Base-by-base conservation (phyloP, 495 filamentous ascomycete genomes). In the Aeminium ludgeri region DNA sequence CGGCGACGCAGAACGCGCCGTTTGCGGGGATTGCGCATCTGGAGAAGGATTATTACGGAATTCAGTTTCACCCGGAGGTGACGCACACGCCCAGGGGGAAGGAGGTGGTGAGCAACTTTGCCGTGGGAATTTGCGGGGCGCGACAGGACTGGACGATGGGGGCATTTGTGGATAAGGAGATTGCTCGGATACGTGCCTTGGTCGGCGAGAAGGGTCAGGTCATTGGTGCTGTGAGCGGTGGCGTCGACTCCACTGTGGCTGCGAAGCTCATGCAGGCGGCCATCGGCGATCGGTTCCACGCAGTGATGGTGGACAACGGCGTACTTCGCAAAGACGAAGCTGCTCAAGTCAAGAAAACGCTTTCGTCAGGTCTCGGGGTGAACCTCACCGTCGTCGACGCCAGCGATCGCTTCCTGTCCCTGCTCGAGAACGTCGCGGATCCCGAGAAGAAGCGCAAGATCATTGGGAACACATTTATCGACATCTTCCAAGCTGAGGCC, bases 381-480 rank as follows among this genome's bases (percentile, higher is more conserved):
- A 84, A 92, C 56, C 65, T 97, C 11, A 92, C 82, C 0, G 79
- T 97, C 33, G 72, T 89, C 4, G 81, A 97, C 52, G 87, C 77
- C 10, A 65, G 71, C 13, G 65, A 86, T 48, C 63, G 65, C 12
- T 96, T 96, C 65, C 59, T 95, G 16, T 60, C 56, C 7, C 64
- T 73, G 12, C 68, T 97, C 7, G 76, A 76, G 57, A 86, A 83
- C 19, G 72, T 89, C 29, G 51, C 51, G 0, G 64, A 67, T 28
- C 89, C 89, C 0, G 87, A 96, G 62, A 70, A 76, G 61, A 97
- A 97, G 69, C 72, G 87, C 20, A 95, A 89, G 64, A 74, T 95
- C 52, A 95, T 97, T 52, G 87, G 85, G 23, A 67, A 66, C 44
- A 78, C 70, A 16, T 78, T 86, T 59, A 95, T 95, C 53, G 85